Base-by-base conservation (phyloP, 495 filamentous ascomycete genomes). In the Venustampulla echinocandica region DNA sequence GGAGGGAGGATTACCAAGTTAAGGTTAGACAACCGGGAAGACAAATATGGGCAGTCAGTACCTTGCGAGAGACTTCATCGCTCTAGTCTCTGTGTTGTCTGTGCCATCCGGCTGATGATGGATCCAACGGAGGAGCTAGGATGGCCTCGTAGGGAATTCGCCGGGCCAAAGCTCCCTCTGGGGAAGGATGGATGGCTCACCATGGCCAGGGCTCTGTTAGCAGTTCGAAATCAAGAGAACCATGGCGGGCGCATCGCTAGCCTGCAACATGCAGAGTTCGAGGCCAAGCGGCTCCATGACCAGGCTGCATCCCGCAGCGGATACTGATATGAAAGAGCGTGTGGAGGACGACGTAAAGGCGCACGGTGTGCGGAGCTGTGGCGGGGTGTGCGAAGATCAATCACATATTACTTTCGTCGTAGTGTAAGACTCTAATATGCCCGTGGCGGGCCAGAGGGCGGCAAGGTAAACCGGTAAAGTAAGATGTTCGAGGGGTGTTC, bases 101-200 rank as follows among this genome's bases (percentile, higher is more conserved):
- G 49, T 55, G 48, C 52, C 49, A 52, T 53, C 38, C 48, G 49
- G 44, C 45, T 44, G 42, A 42, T 47, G 50, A 55, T 42, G 53
- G 49, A 49, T 49, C 49, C 32, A 43, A 56, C 42, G 48, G 47
- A 42, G 42, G 19, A 47, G 41, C 44, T 45, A 46, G 49, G 54
- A 41, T 49, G 36, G 22, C 34, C 38, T 23, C 15, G 27, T 33
- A 44, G 47, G 44, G 44, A 58, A 52, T 50, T 42, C 50, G 35
- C 28, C 52, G 49, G 56, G 49, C 53, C 56, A 52, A 49, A 55
- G 56, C 56, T 58, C 50, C 49, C 47, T 58, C 48, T 51, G 51
- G 55, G 55, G 51, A 54, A 35, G 44, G 50, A 50, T 53, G n/a
- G 27, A n/a, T 30, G 44, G 44, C 25, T 36, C 28, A 23, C 30